phyloP scores from a whole-genome alignment of 2,329 filamentous ascomycete genomes.

The Arthrobotrys musiformis region DNA sequence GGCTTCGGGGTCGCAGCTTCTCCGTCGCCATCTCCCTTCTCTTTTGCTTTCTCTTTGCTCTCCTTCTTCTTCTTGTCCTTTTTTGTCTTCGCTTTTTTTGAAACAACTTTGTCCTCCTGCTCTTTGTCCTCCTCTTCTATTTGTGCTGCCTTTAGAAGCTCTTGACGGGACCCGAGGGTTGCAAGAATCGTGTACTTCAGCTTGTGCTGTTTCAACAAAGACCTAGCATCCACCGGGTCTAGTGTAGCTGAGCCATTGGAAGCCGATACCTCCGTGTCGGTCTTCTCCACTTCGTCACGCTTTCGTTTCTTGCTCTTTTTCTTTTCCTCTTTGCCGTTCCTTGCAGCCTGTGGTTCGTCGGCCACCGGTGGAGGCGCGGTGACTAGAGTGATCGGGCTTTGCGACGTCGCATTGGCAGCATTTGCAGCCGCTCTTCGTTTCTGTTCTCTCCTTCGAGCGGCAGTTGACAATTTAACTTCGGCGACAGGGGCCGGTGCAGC shows the following conservation, averaged over 20 bases:
- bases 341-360: not conserved
- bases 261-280: slow-evolving; percentile 59
- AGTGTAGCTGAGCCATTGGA: slow-evolving; percentile 60
- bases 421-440: slow-evolving; percentile 38
- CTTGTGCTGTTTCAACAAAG: slow-evolving; percentile 79
- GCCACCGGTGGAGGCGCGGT: not conserved
- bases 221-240: slow-evolving; percentile 73
- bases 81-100: slow-evolving; percentile 62
- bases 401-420: not conserved
- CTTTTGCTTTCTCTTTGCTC: slow-evolving; percentile 64
- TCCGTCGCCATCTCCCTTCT: slow-evolving; percentile 66
- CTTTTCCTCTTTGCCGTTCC: slow-evolving; percentile 4
- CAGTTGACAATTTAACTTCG: slow-evolving; percentile 12
- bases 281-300: slow-evolving; percentile 49
- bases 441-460: slow-evolving; percentile 27
- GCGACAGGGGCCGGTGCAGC: slow-evolving; percentile 10
- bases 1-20: slow-evolving; percentile 64
- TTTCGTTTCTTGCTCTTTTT: slow-evolving; percentile 33
- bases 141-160: slow-evolving; percentile 58
- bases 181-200: slow-evolving; percentile 84
- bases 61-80: slow-evolving; percentile 70
- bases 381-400: not conserved
- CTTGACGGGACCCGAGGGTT: slow-evolving; percentile 61
- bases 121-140: slow-evolving; percentile 47
- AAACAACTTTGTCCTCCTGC: slow-evolving; percentile 60